Evolutionary conservation across 306 rosid species (phyloP), one percentile per base, ranked within the genome.

Genomic region (Pachyrhizus erosus): DNA sequence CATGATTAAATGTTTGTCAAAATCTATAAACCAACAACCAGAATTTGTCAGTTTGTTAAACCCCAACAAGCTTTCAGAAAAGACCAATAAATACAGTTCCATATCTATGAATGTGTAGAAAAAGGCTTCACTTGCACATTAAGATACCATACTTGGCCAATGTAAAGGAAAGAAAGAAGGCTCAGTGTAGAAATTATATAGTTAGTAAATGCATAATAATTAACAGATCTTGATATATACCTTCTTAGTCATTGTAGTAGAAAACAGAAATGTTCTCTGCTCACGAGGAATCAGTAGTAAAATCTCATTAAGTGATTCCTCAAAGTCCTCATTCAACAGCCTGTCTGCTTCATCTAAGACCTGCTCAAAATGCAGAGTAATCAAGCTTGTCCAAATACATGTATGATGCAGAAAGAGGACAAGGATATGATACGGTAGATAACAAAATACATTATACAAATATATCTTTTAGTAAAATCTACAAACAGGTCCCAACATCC

Each of bases 201-300:
- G 39, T 34, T 34, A 34, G 39, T 34, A 34, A 34, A 34, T 34
- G 39, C 39, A 34, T 34, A 45, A 13, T 57, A 54, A 26, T 12
- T 14, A n/a, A 73, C 33, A 74, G 51, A 73, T 76, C 27, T 62
- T 40, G 54, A 42, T 26, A 52, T 5, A 43, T 82, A 93, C 98
- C 98, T 95, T 95, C 77, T 89, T 93, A 8, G 98, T 95, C 98
- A 95, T 95, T 0, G 98, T 95, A 72, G 98, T 97, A 80, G 98
- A 95, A 87, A 95, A 95, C 73, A 95, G 83, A 87, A 90, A 95
- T 17, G 98, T 95, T 85, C 88, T 91, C 65, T 97, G 85, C 46
- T 93, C 91, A 62, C 83, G 92, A 68, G 98, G 97, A 78, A 95
- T 88, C 64, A 61, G 42, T 74, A 75, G 78, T 70, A 95, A 84